These are phyloP conservation scores for Trichosporon ovoides DNA, from an alignment of 1,284 basidiomycete genomes.

Conservation along the genomic window DNA sequence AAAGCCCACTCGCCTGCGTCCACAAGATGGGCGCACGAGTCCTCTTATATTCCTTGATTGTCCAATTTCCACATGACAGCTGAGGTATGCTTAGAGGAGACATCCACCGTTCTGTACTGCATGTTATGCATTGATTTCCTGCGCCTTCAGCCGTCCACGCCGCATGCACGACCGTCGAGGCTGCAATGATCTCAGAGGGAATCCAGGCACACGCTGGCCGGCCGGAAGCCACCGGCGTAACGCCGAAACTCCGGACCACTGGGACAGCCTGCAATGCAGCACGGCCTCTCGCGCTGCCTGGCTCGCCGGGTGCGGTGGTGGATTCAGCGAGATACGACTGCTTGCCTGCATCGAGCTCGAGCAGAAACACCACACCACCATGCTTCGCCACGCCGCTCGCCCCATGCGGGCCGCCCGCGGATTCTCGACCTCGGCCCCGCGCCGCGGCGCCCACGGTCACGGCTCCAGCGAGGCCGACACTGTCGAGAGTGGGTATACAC, in stretches of 20 bases:
- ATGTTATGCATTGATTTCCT: not conserved
- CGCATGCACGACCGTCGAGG: not conserved
- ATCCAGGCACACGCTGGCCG: not conserved
- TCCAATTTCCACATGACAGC: constrained; percentile 14
- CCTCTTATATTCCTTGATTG: constrained; percentile 40
- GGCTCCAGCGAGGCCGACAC: constrained; percentile 24
- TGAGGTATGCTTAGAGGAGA: constrained; percentile 46
- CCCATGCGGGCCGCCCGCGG: constrained; percentile 5
- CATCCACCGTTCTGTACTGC: constrained; percentile 10
- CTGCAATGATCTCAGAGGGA: not conserved
- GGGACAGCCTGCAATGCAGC: not conserved
- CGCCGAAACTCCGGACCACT: constrained; percentile 5
- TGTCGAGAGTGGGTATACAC: constrained; percentile 25
- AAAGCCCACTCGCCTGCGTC: constrained; percentile 7
- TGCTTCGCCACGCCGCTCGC: constrained; percentile 21
- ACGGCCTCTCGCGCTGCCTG: not conserved
- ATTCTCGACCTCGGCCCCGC: constrained; percentile 21
- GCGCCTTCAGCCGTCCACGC: not conserved
- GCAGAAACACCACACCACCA: constrained; percentile 5
- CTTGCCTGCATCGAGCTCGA: not conserved
- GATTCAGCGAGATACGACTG: not conserved
- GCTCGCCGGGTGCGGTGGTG: not conserved
- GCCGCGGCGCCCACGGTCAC: constrained; percentile 18
- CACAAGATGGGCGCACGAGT: constrained; percentile 8
- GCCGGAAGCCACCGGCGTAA: not conserved